Evolutionary conservation across 148 eudicot species (phyloP).

Genomic region (Polygonum maritimum): DNA sequence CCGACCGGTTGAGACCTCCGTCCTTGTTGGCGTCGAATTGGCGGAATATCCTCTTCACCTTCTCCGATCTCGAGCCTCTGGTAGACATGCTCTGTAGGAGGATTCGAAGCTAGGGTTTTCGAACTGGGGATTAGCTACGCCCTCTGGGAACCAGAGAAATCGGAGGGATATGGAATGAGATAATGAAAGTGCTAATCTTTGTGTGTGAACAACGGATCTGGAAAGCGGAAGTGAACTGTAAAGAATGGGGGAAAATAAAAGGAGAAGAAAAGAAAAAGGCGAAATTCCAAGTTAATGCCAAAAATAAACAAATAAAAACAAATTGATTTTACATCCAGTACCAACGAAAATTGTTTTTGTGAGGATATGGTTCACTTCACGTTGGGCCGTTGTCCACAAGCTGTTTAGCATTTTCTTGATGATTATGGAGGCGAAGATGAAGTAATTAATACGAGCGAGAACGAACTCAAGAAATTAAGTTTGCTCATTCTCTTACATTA

Average conservation of each 20-base stretch:
- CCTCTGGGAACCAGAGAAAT: neutral
- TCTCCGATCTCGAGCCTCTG: conserved; percentile 81
- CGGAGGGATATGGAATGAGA: neutral
- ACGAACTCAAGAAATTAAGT: no score
- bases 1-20: conserved; percentile 72
- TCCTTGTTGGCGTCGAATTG: conserved; percentile 78
- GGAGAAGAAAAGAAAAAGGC: neutral
- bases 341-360: no score
- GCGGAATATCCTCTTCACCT: conserved; percentile 68
- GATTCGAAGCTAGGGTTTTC: neutral
- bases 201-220: neutral
- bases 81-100: neutral
- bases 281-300: neutral
- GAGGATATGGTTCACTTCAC: no score
- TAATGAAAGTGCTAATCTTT: conserved; percentile 1
- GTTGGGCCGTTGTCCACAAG: no score
- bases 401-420: no score
- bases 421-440: no score
- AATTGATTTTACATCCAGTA: neutral
- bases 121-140: neutral
- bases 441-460: no score
- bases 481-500: no score
- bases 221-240: neutral
- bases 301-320: neutral
- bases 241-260: neutral